Conservation (phyloP, 2,329 filamentous ascomycete genomes). For the Sarocladium oryzae region DNA sequence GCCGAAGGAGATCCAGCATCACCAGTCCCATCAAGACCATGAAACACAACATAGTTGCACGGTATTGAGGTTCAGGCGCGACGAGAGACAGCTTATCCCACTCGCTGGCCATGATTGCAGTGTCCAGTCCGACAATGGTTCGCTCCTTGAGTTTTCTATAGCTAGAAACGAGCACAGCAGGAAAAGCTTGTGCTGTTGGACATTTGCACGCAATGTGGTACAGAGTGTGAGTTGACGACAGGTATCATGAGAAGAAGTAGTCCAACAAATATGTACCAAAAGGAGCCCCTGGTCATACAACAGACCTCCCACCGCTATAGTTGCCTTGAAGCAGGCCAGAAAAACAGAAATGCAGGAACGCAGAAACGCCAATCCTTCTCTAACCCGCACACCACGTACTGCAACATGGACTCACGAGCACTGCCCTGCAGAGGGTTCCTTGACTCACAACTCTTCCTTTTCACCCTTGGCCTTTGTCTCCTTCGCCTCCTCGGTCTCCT, state of each 20-base stretch:
- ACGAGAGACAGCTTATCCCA: constrained; percentile 1
- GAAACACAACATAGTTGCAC: neutral
- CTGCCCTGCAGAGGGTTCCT: too few species aligned
- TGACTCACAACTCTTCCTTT: constrained; percentile 24
- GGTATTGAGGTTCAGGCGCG: neutral
- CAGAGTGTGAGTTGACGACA: too few species aligned
- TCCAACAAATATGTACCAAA: too few species aligned
- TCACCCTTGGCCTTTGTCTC: constrained; percentile 18
- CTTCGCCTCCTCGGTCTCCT: constrained; percentile 4
- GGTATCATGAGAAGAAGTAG: too few species aligned
- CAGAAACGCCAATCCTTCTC: constrained; percentile 1
- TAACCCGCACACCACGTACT: too few species aligned
- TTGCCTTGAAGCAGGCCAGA: neutral
- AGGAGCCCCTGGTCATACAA: too few species aligned
- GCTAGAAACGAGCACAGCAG: too few species aligned
- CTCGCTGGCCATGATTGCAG: neutral
- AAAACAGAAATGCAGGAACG: neutral
- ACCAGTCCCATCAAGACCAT: neutral
- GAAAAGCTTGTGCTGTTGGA: too few species aligned
- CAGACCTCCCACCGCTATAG: too few species aligned
- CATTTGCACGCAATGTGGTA: too few species aligned
- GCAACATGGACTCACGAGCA: too few species aligned
- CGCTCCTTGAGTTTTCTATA: too few species aligned
- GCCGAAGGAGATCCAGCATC: neutral
- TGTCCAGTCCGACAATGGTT: neutral